Conservation (phyloP, 768 basidiomycete genomes). For the Rhodosporidiobolus sp. region DNA sequence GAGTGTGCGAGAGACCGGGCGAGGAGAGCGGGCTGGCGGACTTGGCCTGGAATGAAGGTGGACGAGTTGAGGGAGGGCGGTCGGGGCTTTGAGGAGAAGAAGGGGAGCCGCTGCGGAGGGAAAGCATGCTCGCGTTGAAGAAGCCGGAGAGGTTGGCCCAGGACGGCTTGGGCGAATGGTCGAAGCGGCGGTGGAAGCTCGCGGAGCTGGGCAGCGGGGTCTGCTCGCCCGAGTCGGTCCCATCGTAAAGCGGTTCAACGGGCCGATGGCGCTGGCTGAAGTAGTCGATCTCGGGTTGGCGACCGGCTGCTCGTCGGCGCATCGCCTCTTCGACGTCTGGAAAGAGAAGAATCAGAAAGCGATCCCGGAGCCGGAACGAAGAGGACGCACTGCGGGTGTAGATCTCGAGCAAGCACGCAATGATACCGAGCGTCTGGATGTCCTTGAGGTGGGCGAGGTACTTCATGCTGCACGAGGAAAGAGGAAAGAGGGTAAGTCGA, state of each 20-base stretch:
- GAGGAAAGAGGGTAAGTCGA: neutral
- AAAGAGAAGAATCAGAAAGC: no score
- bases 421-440: slow-evolving; percentile 37
- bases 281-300: slow-evolving; percentile 30
- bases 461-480: slow-evolving; percentile 2
- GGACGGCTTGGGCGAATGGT: slow-evolving; percentile 27
- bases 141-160: slow-evolving; percentile 38
- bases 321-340: slow-evolving; percentile 17
- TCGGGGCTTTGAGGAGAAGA: slow-evolving; percentile 23
- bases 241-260: neutral
- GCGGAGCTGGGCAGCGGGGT: slow-evolving; percentile 27
- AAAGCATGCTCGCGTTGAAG: slow-evolving; percentile 38
- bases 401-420: slow-evolving; percentile 34
- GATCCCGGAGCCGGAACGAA: neutral
- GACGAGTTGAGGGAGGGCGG: slow-evolving; percentile 2
- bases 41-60: slow-evolving; percentile 3
- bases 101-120: slow-evolving; percentile 16
- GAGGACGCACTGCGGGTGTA: slow-evolving; percentile 19
- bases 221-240: slow-evolving; percentile 9
- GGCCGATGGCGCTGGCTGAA: slow-evolving; percentile 32
- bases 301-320: neutral
- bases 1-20: slow-evolving; percentile 5
- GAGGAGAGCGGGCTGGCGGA: slow-evolving; percentile 14
- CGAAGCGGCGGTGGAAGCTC: slow-evolving; percentile 2
- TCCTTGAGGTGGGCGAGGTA: slow-evolving; percentile 31